Evolutionary conservation across 257 asterid genomes (phyloP).

Genomic region (Nicotiana benthamiana): DNA sequence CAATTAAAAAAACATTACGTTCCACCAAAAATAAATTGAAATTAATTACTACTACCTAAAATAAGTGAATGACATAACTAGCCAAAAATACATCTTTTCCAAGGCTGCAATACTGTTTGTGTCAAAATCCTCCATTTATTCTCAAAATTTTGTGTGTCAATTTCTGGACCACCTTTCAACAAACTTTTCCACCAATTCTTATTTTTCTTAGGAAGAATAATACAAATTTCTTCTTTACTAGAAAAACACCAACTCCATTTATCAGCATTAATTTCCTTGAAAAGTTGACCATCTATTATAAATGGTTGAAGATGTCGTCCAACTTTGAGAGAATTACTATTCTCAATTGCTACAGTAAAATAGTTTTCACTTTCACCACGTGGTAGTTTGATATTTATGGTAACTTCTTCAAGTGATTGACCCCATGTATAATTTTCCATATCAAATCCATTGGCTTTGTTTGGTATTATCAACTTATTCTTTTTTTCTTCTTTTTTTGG

Average conservation of each 20-base stretch:
- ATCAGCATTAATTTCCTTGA: slow-evolving; percentile 8
- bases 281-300: slow-evolving; percentile 29
- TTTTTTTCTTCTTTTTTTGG: neutral
- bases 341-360: slow-evolving; percentile 48
- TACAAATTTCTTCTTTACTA: neutral
- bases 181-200: too few relatives aligned
- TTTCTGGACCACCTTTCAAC: too few relatives aligned
- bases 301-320: slow-evolving; percentile 57
- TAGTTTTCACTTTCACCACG: slow-evolving; percentile 50
- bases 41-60: too few relatives aligned
- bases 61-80: too few relatives aligned
- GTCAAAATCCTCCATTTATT: too few relatives aligned
- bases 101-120: too few relatives aligned
- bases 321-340: slow-evolving; percentile 37
- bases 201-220: too few relatives aligned
- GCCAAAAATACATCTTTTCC: too few relatives aligned
- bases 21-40: too few relatives aligned
- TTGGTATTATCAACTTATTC: neutral
- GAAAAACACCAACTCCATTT: slow-evolving; percentile 18
- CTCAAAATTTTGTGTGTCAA: too few relatives aligned
- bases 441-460: neutral
- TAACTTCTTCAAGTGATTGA: slow-evolving; percentile 28
- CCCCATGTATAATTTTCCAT: slow-evolving; percentile 36
- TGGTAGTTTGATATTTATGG: slow-evolving; percentile 28
- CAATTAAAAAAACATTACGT: too few relatives aligned